Percentiles rank a stretch among this genome's conserved stretches.
phyloP scores from a whole-genome alignment of 1,284 basidiomycete species.

The Ustilago vetiveriae region DNA sequence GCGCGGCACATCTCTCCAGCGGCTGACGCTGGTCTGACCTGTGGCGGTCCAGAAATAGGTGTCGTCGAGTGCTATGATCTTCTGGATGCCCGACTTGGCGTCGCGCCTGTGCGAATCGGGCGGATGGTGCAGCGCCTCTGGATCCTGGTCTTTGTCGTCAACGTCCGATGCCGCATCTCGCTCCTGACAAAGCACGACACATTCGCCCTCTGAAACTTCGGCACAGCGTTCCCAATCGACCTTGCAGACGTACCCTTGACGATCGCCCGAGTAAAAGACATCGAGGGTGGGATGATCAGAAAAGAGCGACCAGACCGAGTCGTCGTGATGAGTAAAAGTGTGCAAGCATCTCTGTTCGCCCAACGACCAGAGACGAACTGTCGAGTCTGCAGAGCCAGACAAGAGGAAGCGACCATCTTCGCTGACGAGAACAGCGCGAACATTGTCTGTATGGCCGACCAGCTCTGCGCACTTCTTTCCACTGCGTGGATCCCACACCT shows the following conservation, averaged over 20 bases:
- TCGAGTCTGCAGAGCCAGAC: slow-evolving; percentile 70
- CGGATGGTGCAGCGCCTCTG: slow-evolving; percentile 6
- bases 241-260: slow-evolving; percentile 85
- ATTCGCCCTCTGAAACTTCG: slow-evolving; percentile 87
- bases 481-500: slow-evolving; percentile 88
- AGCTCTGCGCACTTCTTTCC: slow-evolving; percentile 56
- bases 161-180: slow-evolving; percentile 13
- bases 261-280: slow-evolving; percentile 94
- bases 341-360: slow-evolving; percentile 88
- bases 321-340: slow-evolving; percentile 94
- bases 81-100: slow-evolving; percentile 77
- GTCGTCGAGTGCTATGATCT: slow-evolving; percentile 85
- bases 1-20: slow-evolving; percentile 77
- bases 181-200: slow-evolving; percentile 74
- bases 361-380: slow-evolving; percentile 91
- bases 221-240: slow-evolving; percentile 85
- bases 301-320: slow-evolving; percentile 92
- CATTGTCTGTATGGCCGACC: slow-evolving; percentile 91
- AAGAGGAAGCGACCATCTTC: slow-evolving; percentile 81
- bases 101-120: slow-evolving; percentile 58
- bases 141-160: slow-evolving; percentile 1
- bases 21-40: slow-evolving; percentile 79
- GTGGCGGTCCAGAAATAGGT: slow-evolving; percentile 89
- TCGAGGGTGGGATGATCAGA: slow-evolving; percentile 88
- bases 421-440: slow-evolving; percentile 85